These are phyloP conservation scores for Smallanthus sonchifolius DNA, from an alignment of 129 eudicot genomes.

Conservation along the genomic window DNA sequence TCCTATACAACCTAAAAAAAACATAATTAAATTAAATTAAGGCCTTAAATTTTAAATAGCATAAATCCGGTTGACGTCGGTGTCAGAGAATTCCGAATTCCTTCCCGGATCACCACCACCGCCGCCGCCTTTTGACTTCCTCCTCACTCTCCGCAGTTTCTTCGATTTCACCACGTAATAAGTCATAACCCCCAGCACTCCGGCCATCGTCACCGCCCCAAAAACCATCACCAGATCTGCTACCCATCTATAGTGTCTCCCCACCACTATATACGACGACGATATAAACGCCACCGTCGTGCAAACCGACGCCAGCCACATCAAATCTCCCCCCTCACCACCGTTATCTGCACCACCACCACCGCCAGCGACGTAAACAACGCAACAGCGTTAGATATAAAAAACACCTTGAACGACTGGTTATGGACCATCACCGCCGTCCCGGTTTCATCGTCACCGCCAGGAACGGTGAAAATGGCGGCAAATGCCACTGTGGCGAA, in stretches of 20 bases:
- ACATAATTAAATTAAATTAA: not conserved
- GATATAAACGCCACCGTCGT: conserved; percentile 71
- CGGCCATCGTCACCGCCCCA: conserved; percentile 61
- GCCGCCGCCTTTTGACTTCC: conserved; percentile 41
- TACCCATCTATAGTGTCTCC: conserved; percentile 53
- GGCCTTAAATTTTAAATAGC: conserved; percentile 31
- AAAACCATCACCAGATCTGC: conserved; percentile 55
- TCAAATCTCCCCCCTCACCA: conserved; percentile 74
- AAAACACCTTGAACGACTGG: conserved; percentile 49
- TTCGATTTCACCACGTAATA: conserved; percentile 62
- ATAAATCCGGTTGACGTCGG: conserved; percentile 58
- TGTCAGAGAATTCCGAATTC: conserved; percentile 43
- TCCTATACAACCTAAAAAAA: not conserved
- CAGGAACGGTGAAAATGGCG: conserved; percentile 66
- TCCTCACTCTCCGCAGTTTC: conserved; percentile 50
- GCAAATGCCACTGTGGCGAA: conserved; percentile 58
- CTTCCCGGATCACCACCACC: conserved; percentile 28
- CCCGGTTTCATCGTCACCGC: conserved; percentile 46
- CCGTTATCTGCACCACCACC: conserved; percentile 71
- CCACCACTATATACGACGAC: conserved; percentile 64
- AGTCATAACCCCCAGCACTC: conserved; percentile 64
- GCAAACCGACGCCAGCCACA: conserved; percentile 82
- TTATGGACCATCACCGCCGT: conserved; percentile 39
- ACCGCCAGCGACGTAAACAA: conserved; percentile 70
- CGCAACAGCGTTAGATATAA: conserved; percentile 54